phyloP scores from a whole-genome alignment of 176 grass and related monocot genomes.

The Lolium perenne region DNA sequence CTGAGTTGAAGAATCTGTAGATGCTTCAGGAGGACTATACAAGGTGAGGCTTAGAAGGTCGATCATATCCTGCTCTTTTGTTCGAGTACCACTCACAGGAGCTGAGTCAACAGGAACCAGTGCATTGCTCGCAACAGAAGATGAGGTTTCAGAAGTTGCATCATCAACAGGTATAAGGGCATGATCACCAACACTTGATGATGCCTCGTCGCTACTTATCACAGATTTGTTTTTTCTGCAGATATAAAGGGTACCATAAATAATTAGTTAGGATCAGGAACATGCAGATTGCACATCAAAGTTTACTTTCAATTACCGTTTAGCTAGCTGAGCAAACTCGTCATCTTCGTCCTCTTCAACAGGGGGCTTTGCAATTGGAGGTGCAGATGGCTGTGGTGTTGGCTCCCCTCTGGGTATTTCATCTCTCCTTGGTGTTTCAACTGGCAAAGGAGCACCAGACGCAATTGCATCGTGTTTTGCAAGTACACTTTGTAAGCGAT shows the following conservation, averaged over 20 bases:
- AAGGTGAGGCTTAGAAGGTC: slow-evolving; percentile 88
- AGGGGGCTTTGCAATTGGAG: slow-evolving; percentile 15
- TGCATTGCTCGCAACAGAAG: slow-evolving; percentile 70
- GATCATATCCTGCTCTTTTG: slow-evolving; percentile 91
- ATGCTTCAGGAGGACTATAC: slow-evolving; percentile 58
- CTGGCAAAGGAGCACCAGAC: slow-evolving; percentile 59
- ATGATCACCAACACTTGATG: slow-evolving; percentile 69
- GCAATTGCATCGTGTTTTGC: slow-evolving; percentile 78
- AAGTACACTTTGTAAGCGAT: slow-evolving; percentile 75
- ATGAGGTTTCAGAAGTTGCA: slow-evolving; percentile 51
- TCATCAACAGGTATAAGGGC: slow-evolving; percentile 55
- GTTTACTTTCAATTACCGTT: slow-evolving; percentile 56
- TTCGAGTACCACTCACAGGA: slow-evolving; percentile 42
- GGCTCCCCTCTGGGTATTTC: slow-evolving; percentile 45
- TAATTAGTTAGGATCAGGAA: slow-evolving; percentile 31
- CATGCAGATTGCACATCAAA: not conserved
- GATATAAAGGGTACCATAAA: not conserved
- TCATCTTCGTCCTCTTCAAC: slow-evolving; percentile 75
- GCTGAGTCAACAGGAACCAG: slow-evolving; percentile 57
- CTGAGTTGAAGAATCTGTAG: slow-evolving; percentile 49
- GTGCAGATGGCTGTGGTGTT: slow-evolving; percentile 34
- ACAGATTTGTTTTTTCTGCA: slow-evolving; percentile 63
- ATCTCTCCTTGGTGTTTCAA: slow-evolving; percentile 44
- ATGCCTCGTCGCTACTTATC: slow-evolving; percentile 52
- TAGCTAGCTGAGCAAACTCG: slow-evolving; percentile 86